Conservation (phyloP, 345 rosid species). For the Orychophragmus violaceus region DNA sequence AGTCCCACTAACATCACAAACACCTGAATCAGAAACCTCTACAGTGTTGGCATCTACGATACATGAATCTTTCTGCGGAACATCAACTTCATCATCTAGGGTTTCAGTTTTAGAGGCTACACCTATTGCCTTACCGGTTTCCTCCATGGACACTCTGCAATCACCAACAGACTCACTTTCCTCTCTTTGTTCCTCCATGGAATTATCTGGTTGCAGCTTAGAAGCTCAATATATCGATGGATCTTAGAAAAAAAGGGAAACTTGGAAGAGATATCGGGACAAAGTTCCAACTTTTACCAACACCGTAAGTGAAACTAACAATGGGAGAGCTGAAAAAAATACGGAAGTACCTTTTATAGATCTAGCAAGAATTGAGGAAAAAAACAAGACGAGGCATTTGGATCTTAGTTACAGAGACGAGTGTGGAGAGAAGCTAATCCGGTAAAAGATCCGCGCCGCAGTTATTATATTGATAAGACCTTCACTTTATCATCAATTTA, state of each 20-base stretch:
- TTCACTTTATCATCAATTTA: neutral
- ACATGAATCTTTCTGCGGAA: neutral
- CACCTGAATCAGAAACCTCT: neutral
- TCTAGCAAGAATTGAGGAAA: neutral
- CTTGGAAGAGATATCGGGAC: neutral
- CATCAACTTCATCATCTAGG: constrained; percentile 17
- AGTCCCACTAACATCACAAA: constrained; percentile 6
- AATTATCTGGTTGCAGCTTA: neutral
- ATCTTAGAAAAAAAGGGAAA: too few relatives aligned
- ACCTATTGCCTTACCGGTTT: neutral
- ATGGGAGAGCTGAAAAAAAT: neutral
- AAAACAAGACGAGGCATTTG: neutral
- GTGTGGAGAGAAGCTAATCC: neutral
- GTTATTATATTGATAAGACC: too few relatives aligned
- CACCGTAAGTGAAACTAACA: neutral
- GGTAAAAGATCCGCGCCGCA: neutral
- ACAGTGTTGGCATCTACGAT: neutral
- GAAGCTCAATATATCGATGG: neutral
- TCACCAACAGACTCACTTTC: constrained; percentile 2
- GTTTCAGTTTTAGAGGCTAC: constrained; percentile 13
- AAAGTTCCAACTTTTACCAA: neutral
- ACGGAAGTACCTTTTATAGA: constrained; percentile 2
- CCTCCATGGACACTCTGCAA: constrained; percentile 12
- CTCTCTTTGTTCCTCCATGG: constrained; percentile 20
- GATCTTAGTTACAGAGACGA: constrained; percentile 18